These are phyloP conservation scores for Theobroma cacao DNA, from an alignment of 345 rosid genomes.

Conservation along the genomic window DNA sequence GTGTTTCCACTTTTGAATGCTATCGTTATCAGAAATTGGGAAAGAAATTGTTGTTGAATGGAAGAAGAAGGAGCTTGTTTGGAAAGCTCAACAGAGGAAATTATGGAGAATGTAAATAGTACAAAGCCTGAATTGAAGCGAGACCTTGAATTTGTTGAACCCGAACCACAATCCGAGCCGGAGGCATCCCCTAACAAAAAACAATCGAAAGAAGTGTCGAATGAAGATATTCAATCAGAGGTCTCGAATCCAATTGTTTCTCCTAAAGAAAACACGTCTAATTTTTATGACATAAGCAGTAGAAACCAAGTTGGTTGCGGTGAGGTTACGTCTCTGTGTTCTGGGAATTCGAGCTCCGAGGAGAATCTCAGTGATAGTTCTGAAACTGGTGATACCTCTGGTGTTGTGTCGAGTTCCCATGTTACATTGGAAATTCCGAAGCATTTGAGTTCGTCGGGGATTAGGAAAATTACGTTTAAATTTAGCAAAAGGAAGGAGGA, in stretches of 20 bases:
- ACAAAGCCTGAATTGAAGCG: slow-evolving; percentile 43
- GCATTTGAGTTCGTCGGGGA: slow-evolving; percentile 77
- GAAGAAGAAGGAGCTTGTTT: slow-evolving; percentile 52
- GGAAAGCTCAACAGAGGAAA: slow-evolving; percentile 32
- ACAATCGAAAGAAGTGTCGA: slow-evolving; percentile 64
- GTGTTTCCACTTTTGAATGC: slow-evolving; percentile 27
- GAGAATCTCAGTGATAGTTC: slow-evolving; percentile 50
- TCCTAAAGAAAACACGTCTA: slow-evolving; percentile 46
- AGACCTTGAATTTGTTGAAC: slow-evolving; percentile 33
- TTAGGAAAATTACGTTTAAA: slow-evolving; percentile 84
- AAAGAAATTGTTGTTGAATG: slow-evolving; percentile 29
- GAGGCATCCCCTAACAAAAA: slow-evolving; percentile 47
- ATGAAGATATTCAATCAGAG: slow-evolving; percentile 77
- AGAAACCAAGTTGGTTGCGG: slow-evolving; percentile 29
- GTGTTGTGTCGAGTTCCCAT: slow-evolving; percentile 40
- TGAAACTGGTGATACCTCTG: slow-evolving; percentile 24
- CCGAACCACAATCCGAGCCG: slow-evolving; percentile 26
- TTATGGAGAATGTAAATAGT: slow-evolving; percentile 23
- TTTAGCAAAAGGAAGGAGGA: slow-evolving; percentile 71
- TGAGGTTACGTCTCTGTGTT: slow-evolving; percentile 42
- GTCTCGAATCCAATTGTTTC: slow-evolving; percentile 73
- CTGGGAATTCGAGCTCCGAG: slow-evolving; percentile 40
- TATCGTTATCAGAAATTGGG: slow-evolving; percentile 1
- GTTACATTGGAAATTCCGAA: slow-evolving; percentile 86
- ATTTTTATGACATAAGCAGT: slow-evolving; percentile 43